Conservation (phyloP, 345 rosid species). For the Populus davidiana region DNA sequence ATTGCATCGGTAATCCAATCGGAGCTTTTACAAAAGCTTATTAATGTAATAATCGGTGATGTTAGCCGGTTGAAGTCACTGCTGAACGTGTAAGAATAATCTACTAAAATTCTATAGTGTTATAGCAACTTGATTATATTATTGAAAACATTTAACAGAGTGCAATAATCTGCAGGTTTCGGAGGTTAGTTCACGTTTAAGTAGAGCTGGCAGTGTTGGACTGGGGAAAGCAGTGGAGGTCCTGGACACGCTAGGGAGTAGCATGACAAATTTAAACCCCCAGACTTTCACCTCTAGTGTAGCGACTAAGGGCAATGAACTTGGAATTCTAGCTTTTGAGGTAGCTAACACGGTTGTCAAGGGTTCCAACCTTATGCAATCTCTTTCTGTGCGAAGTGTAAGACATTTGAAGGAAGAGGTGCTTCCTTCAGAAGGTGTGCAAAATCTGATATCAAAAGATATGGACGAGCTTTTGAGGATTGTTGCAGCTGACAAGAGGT, state of each 20-base stretch:
- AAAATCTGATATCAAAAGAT: slow-evolving; percentile 72
- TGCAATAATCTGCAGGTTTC: slow-evolving; percentile 46
- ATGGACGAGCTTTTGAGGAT: slow-evolving; percentile 67
- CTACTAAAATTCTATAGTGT: background rate
- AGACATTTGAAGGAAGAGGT: slow-evolving; percentile 76
- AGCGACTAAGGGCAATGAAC: slow-evolving; percentile 69
- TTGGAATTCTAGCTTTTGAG: slow-evolving; percentile 82
- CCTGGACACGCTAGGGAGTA: slow-evolving; percentile 89
- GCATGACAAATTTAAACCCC: slow-evolving; percentile 74
- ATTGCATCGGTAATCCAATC: background rate
- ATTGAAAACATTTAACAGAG: background rate
- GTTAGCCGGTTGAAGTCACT: background rate
- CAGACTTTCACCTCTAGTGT: slow-evolving; percentile 56
- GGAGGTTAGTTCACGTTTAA: slow-evolving; percentile 59
- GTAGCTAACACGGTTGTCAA: slow-evolving; percentile 94
- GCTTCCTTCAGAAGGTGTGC: slow-evolving; percentile 86
- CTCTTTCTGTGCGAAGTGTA: slow-evolving; percentile 65
- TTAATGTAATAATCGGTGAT: background rate
- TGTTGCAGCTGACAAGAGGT: slow-evolving; percentile 95
- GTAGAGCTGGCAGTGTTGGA: slow-evolving; percentile 84
- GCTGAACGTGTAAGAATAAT: background rate
- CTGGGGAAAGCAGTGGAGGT: slow-evolving; percentile 89
- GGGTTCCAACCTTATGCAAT: slow-evolving; percentile 86
- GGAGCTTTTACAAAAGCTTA: background rate
- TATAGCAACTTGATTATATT: background rate